A percentile compares a stretch with the other conserved stretches of the same genome.
phyloP scores from a whole-genome alignment of 2,329 filamentous ascomycete genomes.

The Colletotrichum aenigma region DNA sequence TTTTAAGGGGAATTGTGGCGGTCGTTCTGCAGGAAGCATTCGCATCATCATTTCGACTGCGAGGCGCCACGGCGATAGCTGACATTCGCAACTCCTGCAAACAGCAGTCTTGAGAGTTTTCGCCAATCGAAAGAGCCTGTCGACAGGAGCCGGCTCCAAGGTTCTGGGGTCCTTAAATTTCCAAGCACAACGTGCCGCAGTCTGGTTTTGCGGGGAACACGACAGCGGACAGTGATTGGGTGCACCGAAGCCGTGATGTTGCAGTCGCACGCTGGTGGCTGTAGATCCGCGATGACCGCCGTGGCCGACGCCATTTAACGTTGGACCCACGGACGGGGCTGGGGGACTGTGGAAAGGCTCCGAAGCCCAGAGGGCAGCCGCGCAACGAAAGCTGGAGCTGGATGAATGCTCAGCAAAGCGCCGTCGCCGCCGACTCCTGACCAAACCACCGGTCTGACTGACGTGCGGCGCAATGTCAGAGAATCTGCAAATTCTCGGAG shows the following conservation, averaged over 20 bases:
- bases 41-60: neutral
- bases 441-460: neutral
- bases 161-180: constrained; percentile 8
- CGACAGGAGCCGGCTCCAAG: constrained; percentile 5
- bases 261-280: neutral
- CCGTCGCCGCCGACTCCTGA: neutral
- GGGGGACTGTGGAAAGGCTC: neutral
- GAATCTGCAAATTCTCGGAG: neutral
- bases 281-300: constrained; percentile 7
- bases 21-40: neutral
- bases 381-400: neutral
- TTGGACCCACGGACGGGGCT: neutral
- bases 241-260: neutral
- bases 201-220: constrained; percentile 5
- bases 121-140: neutral
- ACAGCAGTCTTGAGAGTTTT: neutral
- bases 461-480: neutral
- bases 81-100: neutral
- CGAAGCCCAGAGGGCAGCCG: neutral
- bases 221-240: neutral
- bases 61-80: neutral
- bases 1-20: neutral
- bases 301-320: neutral
- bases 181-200: neutral
- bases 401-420: neutral